Evolutionary conservation across 2,329 filamentous ascomycete species (phyloP), one percentile per base, ranked within the genome.

Genomic region (Sporothrix pallida): DNA sequence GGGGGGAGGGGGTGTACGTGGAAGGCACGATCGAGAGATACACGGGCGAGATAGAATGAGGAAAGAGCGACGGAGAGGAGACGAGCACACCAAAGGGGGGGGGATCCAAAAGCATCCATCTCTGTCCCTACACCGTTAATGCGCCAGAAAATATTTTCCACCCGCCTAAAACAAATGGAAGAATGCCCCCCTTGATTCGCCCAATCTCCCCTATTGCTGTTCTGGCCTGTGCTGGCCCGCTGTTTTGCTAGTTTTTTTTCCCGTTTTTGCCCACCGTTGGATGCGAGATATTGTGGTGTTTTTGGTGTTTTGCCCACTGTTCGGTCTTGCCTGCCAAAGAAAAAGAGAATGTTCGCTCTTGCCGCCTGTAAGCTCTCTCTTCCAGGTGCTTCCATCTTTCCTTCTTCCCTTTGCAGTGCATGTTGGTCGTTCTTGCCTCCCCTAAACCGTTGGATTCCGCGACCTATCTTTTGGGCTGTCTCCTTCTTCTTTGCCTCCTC

Each of bases 131-230:
- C 17, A 20, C 7, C n/a, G 48, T 50, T 15, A 52, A 15, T 62
- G 13, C 60, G 3, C 37, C 60, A 63, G 37, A 63, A 46, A 20
- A 46, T 44, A 63, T 44, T 50, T 26, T 50, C 44, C 63, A 26
- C n/a, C 23, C 63, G 13, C 63, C 65, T 37, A 69, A 37, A 68
- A 52, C 23, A 69, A 68, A 52, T 68, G 23, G 65, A 54, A 52
- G 46, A 42, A 20, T 37, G 6, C 44, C 44, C 52, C 15, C 52
- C 1, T 20, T 20, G 50, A 52, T 17, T 20, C 6, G 15, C 13
- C 50, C 50, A 5, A 8, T 42, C 26, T 2, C 31, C 58, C 58
- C 58, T 63, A 63, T 42, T 44, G 20, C 20, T 17, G 44, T n/a
- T 44, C 26, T 44, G 58, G 31, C 58, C 37, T 46, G 37, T 63